phyloP scores from a whole-genome alignment of 768 basidiomycete species.

The Tulasnella sp. region DNA sequence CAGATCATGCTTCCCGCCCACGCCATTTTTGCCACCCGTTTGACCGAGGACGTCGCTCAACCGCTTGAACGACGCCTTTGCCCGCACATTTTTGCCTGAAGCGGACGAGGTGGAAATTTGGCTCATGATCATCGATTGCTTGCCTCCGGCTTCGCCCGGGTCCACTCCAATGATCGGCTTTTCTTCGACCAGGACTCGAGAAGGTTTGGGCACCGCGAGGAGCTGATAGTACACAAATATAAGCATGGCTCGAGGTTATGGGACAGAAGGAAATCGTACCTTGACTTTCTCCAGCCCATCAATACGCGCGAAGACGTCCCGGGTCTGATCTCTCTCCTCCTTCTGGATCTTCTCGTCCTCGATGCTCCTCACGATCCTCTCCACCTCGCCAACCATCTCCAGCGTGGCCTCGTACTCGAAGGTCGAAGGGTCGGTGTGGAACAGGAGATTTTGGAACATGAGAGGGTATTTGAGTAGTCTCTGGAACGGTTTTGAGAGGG shows the following conservation, averaged over 20 bases:
- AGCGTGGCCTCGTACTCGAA: constrained; percentile 95
- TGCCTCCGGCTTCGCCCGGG: constrained; percentile 27
- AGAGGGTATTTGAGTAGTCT: constrained; percentile 93
- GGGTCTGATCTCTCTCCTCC: constrained; percentile 90
- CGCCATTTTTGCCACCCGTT: constrained; percentile 30
- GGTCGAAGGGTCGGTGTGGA: constrained; percentile 93
- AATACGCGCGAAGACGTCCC: constrained; percentile 92
- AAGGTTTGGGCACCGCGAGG: constrained; percentile 82
- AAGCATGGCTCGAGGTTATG: not conserved
- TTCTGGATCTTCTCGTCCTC: constrained; percentile 98
- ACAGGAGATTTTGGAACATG: constrained; percentile 93
- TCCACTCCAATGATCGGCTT: constrained; percentile 27
- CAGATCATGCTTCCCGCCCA: constrained; percentile 70
- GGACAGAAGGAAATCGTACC: constrained; percentile 36
- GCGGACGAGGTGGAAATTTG: constrained; percentile 31
- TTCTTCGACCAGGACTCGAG: constrained; percentile 81
- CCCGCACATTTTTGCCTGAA: constrained; percentile 53
- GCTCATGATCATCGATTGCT: constrained; percentile 1
- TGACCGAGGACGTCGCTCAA: constrained; percentile 73
- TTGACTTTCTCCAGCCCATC: constrained; percentile 92
- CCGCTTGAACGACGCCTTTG: constrained; percentile 81
- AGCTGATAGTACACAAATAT: constrained; percentile 26
- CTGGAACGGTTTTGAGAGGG: constrained; percentile 94
- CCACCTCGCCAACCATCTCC: constrained; percentile 95
- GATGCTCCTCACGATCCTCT: constrained; percentile 90